Evolutionary conservation across 345 rosid genomes (phyloP), one percentile per base, ranked within the genome.

Genomic region (Jatropha curcas): DNA sequence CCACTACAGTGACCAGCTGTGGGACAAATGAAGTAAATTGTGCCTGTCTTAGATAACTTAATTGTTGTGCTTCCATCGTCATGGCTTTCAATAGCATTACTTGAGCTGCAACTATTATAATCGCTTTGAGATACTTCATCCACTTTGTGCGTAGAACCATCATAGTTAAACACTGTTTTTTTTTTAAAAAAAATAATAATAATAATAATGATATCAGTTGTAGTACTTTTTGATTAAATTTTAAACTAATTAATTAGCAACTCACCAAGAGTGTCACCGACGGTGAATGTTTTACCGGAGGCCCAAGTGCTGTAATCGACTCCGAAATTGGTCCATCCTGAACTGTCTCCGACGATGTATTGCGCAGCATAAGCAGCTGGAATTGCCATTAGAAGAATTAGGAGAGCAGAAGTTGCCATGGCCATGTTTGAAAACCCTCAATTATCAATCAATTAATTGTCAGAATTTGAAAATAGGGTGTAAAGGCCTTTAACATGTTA

Each of bases 1-100:
- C 60, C 13, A 14, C 52, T 3, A 39, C 89, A 88, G 33, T 88
- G 90, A 33, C 89, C 88, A 0, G 0, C 0, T 0, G 83, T 72
- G n/a, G 93, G 85, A 64, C 93, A 88, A 24, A 84, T 72, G 82
- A 88, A 88, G 62, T 85, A 81, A 76, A n/a, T 66, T 0, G 76
- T 0, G 27, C 93, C 93, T 1, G 84, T 0, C 2, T 9, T 39
- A 12, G 63, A 33, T 2, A 88, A 72, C 24, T 65, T 10, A 24
- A 81, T 20, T 5, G 52, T 74, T 2, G 81, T 78, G 81, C 59
- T 75, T 55, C 93, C 90, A 12, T 46, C 81, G 5, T 0, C 37
- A 60, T 77, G 59, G 59, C 82, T 33, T 28, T 78, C 22, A 8
- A 80, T 1, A 46, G 82, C 67, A 59, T 68, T 82, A 17, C 83